Percentiles rank a stretch among this genome's conserved stretches.
Conservation (phyloP, 805 yeast genomes). For the Myxozyma sirexii region DNA sequence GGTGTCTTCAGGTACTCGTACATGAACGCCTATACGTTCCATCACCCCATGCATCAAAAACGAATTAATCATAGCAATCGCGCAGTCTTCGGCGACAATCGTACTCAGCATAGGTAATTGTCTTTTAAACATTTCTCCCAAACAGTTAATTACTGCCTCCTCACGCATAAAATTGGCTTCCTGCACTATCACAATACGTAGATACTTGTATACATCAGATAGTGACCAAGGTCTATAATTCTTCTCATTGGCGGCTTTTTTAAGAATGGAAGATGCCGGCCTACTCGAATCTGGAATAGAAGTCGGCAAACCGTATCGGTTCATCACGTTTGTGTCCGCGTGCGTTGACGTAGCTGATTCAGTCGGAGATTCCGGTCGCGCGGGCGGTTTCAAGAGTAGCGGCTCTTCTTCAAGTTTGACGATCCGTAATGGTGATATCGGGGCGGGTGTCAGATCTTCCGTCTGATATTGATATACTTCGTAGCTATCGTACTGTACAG, state of each 20-base stretch:
- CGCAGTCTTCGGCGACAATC: conserved; percentile 40
- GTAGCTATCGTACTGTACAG: neutral
- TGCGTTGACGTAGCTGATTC: conserved; percentile 26
- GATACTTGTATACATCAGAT: conserved; percentile 20
- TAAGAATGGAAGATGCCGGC: neutral
- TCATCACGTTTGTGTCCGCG: conserved; percentile 20
- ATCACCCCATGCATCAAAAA: conserved; percentile 37
- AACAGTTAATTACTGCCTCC: conserved; percentile 28
- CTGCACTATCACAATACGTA: conserved; percentile 20
- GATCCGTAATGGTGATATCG: neutral
- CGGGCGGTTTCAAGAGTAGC: neutral
- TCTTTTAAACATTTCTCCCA: conserved; percentile 37
- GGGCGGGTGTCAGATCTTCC: neutral
- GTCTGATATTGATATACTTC: neutral
- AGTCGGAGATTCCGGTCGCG: conserved; percentile 19
- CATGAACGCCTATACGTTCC: neutral
- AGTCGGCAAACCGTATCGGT: conserved; percentile 14
- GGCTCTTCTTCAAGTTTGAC: neutral
- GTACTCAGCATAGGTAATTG: conserved; percentile 39
- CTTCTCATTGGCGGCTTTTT: neutral
- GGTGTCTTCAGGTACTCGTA: conserved; percentile 19
- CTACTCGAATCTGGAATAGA: conserved; percentile 1
- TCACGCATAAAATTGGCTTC: conserved; percentile 26
- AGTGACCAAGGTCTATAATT: conserved; percentile 23
- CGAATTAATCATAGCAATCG: conserved; percentile 38